Base-by-base conservation (phyloP, 148 eudicot genomes). In the Limonium bicolor region DNA sequence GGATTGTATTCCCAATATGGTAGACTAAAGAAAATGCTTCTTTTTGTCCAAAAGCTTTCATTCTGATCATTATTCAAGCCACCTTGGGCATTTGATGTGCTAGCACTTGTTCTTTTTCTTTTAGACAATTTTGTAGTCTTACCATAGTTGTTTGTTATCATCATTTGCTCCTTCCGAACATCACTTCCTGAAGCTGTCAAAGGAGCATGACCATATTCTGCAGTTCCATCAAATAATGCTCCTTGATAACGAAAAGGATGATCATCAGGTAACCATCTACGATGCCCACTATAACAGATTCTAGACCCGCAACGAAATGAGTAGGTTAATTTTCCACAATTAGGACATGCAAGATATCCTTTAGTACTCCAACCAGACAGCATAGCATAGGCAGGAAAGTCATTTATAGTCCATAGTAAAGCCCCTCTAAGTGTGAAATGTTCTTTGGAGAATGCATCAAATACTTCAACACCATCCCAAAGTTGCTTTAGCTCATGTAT, bases 401-500 rank as follows among this genome's bases (percentile, higher is more conserved):
- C 62, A 58, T 58, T 48, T 4, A 50, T 46, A 22, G 43, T 57
- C 58, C 62, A 56, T n/a, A 46, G 10, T 0, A 43, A 10, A 11
- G 20, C n/a, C n/a, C 19, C 53, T 0, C 3, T 10, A 27, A 36
- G 27, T 1, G 5, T 37, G 20, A 56, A 48, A 13, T 35, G 17
- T 24, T 27, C 27, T 15, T 28, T 39, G 4, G 11, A 29, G 0
- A 13, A 2, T 27, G 27, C 48, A 23, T 48, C 47, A 20, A 32
- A 46, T 9, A 33, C 31, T 2, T 22, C 14, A 4, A 48, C 37
- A 12, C 37, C 39, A n/a, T 10, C 23, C 27, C 38, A 57, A 2
- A 57, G 39, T 8, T 19, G 10, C 7, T 57, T 47, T 24, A 46
- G 12, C 13, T 48, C 47, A 17, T 47, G 46, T 3, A 47, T 12